These are phyloP conservation scores for Puccinia hordei DNA, from an alignment of 1,284 basidiomycete genomes.

Conservation along the genomic window DNA sequence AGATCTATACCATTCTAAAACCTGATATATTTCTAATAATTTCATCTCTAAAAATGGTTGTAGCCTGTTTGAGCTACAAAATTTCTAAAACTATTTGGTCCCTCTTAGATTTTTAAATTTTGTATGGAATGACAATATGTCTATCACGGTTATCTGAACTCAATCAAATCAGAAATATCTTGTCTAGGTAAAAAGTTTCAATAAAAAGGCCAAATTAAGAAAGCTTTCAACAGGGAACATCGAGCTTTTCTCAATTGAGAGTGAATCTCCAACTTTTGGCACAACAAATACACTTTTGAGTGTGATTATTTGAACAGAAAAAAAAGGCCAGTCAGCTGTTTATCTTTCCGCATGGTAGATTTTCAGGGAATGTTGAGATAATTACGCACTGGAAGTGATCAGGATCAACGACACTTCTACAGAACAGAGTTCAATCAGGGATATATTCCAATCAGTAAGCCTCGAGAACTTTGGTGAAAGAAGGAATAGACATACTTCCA, in stretches of 20 bases:
- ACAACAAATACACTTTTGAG: background rate
- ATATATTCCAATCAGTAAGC: background rate
- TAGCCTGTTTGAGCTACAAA: no score
- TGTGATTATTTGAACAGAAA: background rate
- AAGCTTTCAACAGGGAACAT: background rate
- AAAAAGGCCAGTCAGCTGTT: background rate
- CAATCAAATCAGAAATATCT: no score
- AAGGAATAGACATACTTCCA: background rate
- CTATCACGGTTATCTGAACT: no score
- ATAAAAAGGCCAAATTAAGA: background rate
- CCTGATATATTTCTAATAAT: no score
- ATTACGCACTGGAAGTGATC: background rate
- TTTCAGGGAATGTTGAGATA: background rate
- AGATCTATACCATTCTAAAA: no score
- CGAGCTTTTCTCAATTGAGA: background rate
- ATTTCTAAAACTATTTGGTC: no score
- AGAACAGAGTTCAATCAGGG: background rate
- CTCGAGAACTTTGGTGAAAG: background rate
- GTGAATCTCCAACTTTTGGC: background rate
- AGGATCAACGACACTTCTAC: background rate
- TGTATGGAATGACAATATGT: no score
- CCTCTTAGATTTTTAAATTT: no score
- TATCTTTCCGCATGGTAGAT: background rate
- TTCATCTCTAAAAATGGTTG: no score
- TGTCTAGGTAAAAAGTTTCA: background rate